Base-by-base conservation (phyloP, 2,329 filamentous ascomycete genomes). In the Fusarium sp. region DNA sequence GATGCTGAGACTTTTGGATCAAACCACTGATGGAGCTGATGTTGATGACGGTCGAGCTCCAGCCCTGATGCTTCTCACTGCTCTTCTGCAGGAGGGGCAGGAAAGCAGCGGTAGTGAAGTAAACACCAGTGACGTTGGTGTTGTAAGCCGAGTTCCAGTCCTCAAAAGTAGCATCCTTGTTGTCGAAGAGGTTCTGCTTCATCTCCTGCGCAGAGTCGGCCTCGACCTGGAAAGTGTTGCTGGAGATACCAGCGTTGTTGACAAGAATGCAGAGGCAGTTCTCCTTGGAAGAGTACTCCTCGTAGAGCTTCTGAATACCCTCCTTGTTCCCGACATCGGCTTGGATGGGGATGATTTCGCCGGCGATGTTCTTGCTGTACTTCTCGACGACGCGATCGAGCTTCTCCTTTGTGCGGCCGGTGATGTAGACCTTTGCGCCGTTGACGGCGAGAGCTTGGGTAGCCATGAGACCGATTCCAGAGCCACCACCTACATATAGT, bases 91-190 rank as follows among this genome's bases (percentile, higher is more conserved):
- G 84, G 7, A 92, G 82, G 1, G 90, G 89, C 3, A 89, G 86
- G 46, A 92, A 85, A 0, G 89, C 86, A 53, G 90, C 85, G 0
- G 90, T 90, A 53, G 88, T 84, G 71, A 91, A 92, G 82, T 89
- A 92, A 60, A 90, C 85, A 65, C 87, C 88, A 35, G 93, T 88
- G 14, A 95, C 92, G 71, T 97, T 94, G 23, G 92, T 93, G 64
- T 89, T 88, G 83, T 92, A 95, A 0, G 89, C 88, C 42, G 87
- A 81, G n/a, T 86, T 86, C 93, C 93, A 96, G 74, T 91, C 88
- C 37, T 93, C 88, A 61, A 92, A 85, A 0, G 83, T 88, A 5
- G 81, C 78, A 2, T 79, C 75, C 60, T 91, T 85, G 44, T 87
- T 85, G 54, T 94, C 88, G 82, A 94, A 96, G 32, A 93, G 83